Conservation (phyloP, 768 basidiomycete species). For the Mycena galopus region DNA sequence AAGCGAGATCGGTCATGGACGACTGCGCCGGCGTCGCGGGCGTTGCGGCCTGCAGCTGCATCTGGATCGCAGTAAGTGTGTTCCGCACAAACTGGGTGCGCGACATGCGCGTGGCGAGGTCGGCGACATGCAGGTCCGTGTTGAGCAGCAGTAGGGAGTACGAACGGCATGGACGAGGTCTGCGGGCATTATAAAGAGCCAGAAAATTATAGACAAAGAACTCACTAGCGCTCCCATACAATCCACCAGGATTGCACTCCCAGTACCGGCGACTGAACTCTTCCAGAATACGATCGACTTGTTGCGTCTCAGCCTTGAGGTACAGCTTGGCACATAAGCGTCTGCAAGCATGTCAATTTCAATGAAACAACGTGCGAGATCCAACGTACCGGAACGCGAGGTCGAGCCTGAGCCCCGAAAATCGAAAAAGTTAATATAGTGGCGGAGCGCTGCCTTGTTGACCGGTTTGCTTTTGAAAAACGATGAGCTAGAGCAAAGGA, state of each 20-base stretch:
- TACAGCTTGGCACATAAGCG: constrained; percentile 92
- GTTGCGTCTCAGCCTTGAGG: constrained; percentile 96
- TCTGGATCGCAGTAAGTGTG: constrained; percentile 88
- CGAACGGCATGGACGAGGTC: constrained; percentile 96
- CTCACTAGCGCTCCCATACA: constrained; percentile 91
- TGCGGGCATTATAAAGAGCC: constrained; percentile 42
- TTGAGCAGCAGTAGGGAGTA: constrained; percentile 95
- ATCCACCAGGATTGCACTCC: constrained; percentile 85
- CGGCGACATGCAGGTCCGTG: constrained; percentile 97
- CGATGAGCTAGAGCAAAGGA: constrained; percentile 4
- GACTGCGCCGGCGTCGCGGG: constrained; percentile 55
- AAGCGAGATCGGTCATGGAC: constrained; percentile 68
- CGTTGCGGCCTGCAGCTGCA: constrained; percentile 66
- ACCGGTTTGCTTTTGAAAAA: constrained; percentile 72
- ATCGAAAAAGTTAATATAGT: constrained; percentile 93
- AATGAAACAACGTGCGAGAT: neutral
- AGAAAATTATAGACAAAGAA: constrained; percentile 27
- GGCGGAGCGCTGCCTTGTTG: constrained; percentile 79
- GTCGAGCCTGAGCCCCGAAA: constrained; percentile 87
- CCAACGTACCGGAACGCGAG: constrained; percentile 83
- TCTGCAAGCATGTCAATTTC: constrained; percentile 52
- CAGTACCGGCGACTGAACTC: constrained; percentile 92
- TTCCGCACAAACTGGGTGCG: constrained; percentile 92
- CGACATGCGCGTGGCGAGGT: constrained; percentile 91
- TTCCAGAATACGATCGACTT: constrained; percentile 96